These are phyloP conservation scores for Cercospora brassicicola DNA, from an alignment of 2,329 filamentous ascomycete species.

Conservation along the genomic window DNA sequence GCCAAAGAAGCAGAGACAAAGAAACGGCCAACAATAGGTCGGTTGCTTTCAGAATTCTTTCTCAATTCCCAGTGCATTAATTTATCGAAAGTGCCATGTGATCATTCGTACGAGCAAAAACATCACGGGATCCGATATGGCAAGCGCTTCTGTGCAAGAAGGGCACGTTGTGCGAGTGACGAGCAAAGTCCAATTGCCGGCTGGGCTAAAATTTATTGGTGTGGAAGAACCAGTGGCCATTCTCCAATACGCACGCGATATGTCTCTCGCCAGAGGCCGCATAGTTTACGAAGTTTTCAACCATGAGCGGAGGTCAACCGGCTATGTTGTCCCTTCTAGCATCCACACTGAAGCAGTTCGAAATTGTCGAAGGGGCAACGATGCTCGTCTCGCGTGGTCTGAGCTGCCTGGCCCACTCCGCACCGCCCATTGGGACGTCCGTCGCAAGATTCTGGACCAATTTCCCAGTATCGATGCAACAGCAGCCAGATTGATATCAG, in stretches of 20 bases:
- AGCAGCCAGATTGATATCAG: constrained; percentile 16
- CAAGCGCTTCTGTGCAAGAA: background rate
- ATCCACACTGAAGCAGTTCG: constrained; percentile 13
- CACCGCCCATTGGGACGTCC: background rate
- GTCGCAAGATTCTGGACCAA: constrained; percentile 16
- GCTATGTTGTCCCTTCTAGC: constrained; percentile 16
- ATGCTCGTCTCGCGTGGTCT: constrained; percentile 1
- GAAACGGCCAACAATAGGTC: background rate
- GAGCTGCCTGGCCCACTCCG: constrained; percentile 1
- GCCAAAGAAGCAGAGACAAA: background rate
- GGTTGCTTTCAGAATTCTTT: background rate
- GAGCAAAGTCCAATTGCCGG: constrained; percentile 1
- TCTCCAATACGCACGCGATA: constrained; percentile 19
- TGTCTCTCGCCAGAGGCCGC: constrained; percentile 20
- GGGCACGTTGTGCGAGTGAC: constrained; percentile 12
- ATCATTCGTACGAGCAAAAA: background rate
- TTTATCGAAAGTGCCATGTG: background rate
- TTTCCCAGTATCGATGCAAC: constrained; percentile 16
- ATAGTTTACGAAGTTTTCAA: constrained; percentile 22
- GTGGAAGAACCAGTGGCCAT: constrained; percentile 5
- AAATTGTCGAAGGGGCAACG: constrained; percentile 1
- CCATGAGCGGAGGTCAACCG: background rate
- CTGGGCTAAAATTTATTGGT: constrained; percentile 5
- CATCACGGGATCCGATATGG: background rate
- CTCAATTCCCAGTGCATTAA: background rate